Evolutionary conservation across 2,329 filamentous ascomycete species (phyloP).

Genomic region (Didymella pomorum): DNA sequence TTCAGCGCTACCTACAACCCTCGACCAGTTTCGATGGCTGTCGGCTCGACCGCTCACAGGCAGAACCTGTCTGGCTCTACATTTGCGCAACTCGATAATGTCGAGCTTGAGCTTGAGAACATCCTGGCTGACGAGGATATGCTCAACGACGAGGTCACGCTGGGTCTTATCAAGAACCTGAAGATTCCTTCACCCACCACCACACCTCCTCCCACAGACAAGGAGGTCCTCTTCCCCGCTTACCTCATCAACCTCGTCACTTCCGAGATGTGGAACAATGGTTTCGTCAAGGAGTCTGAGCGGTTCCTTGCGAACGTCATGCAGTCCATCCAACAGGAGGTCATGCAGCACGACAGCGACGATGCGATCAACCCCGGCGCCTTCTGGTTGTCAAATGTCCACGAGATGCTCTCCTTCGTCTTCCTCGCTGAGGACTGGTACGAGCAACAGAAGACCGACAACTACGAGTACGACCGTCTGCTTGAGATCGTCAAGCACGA

Average conservation of each 20-base stretch:
- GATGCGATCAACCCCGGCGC: conserved; percentile 96
- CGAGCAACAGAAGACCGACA: conserved; percentile 98
- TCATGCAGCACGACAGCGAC: conserved; percentile 98
- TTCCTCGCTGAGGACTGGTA: conserved; percentile 99
- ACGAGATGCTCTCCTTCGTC: conserved; percentile 99
- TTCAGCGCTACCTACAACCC: conserved; percentile 95
- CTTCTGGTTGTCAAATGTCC: conserved; percentile 99
- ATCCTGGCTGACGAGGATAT: conserved; percentile 94
- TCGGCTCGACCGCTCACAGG: conserved; percentile 69
- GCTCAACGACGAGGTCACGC: conserved; percentile 94
- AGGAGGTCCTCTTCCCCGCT: conserved; percentile 97
- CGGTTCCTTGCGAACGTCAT: conserved; percentile 98
- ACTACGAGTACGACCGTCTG: conserved; percentile 97
- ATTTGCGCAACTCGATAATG: conserved; percentile 85
- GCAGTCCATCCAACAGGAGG: conserved; percentile 99
- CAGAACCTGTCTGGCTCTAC: conserved; percentile 77
- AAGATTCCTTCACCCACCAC: conserved; percentile 92
- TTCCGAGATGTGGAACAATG: conserved; percentile 99
- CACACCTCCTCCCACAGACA: conserved; percentile 91
- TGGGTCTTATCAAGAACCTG: conserved; percentile 94
- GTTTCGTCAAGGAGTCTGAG: conserved; percentile 98
- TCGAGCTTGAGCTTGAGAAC: conserved; percentile 93
- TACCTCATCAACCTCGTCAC: conserved; percentile 99
- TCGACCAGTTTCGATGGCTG: conserved; percentile 93
- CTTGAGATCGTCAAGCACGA: conserved; percentile 99